These are phyloP conservation scores for Asclepias syriaca DNA, from an alignment of 257 asterid genomes.

Conservation along the genomic window DNA sequence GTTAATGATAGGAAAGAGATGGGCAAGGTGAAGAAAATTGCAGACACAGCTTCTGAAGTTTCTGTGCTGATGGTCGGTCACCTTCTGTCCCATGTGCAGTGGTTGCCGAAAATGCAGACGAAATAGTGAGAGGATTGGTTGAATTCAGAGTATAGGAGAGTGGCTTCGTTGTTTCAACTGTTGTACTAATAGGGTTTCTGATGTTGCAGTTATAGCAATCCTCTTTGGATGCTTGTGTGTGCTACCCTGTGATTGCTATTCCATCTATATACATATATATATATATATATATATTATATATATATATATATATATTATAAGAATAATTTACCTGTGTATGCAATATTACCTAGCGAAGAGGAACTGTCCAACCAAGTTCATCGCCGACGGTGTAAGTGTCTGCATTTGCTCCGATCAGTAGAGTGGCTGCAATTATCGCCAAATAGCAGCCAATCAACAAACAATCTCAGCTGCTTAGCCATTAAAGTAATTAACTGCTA, in stretches of 20 bases:
- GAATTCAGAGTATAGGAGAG: constrained; percentile 16
- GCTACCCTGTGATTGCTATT: constrained; percentile 27
- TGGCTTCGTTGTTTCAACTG: constrained; percentile 27
- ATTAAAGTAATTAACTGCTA: neutral
- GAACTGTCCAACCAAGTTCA: constrained; percentile 27
- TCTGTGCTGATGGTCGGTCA: constrained; percentile 18
- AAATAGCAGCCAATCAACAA: neutral
- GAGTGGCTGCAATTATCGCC: constrained; percentile 17
- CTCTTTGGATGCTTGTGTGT: constrained; percentile 23
- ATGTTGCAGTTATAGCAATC: constrained; percentile 28
- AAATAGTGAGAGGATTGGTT: constrained; percentile 24
- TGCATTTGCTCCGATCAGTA: constrained; percentile 20
- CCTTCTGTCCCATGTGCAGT: constrained; percentile 36
- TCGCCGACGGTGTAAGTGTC: constrained; percentile 28
- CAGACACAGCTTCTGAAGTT: constrained; percentile 14
- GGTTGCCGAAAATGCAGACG: constrained; percentile 33
- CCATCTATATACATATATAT: constrained; percentile 5
- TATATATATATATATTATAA: no score
- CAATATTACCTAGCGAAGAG: constrained; percentile 16
- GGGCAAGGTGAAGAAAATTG: constrained; percentile 19
- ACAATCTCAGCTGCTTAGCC: neutral
- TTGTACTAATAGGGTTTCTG: constrained; percentile 9
- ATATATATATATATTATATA: no score
- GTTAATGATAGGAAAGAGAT: constrained; percentile 7
- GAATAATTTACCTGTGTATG: neutral